Evolutionary conservation across 2,329 filamentous ascomycete genomes (phyloP).

Genomic region (Sporothrix phasma): DNA sequence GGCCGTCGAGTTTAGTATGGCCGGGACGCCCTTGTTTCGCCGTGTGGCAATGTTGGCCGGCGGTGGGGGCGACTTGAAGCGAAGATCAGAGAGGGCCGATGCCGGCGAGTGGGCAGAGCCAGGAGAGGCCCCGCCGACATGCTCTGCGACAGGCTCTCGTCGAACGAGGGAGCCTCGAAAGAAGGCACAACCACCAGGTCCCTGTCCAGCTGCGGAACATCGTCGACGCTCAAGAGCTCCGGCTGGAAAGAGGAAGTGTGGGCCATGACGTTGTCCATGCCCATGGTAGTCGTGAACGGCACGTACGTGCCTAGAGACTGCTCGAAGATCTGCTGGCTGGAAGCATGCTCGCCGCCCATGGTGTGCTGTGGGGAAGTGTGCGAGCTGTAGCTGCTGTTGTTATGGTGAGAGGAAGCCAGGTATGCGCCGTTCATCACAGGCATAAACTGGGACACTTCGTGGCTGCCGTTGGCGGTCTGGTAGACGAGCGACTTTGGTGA

Average conservation of each 20-base stretch:
- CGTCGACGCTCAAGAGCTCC: conserved; percentile 13
- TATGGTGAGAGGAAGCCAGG: background rate
- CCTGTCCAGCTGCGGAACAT: conserved; percentile 6
- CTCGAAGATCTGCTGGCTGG: conserved; percentile 8
- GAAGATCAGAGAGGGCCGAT: conserved; percentile 25
- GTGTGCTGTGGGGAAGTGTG: background rate
- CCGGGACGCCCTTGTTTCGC: conserved; percentile 39
- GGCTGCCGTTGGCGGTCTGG: background rate
- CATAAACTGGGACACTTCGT: conserved; percentile 11
- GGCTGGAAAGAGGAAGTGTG: conserved; percentile 17
- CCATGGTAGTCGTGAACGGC: conserved; percentile 13
- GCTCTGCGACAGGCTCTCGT: conserved; percentile 17
- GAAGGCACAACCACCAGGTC: conserved; percentile 7
- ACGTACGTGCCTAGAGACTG: conserved; percentile 8
- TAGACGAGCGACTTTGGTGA: conserved; percentile 20
- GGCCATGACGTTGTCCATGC: conserved; percentile 14
- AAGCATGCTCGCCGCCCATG: background rate
- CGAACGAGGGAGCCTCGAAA: conserved; percentile 7
- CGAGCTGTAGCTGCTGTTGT: background rate
- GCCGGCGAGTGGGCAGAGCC: conserved; percentile 24
- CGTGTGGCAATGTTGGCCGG: conserved; percentile 45
- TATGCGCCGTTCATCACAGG: conserved; percentile 11
- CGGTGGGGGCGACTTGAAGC: conserved; percentile 39
- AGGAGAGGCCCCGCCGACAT: conserved; percentile 23
- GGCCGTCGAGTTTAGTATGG: conserved; percentile 38